Conservation (phyloP, 495 filamentous ascomycete genomes). For the Penicilliopsis zonata region DNA sequence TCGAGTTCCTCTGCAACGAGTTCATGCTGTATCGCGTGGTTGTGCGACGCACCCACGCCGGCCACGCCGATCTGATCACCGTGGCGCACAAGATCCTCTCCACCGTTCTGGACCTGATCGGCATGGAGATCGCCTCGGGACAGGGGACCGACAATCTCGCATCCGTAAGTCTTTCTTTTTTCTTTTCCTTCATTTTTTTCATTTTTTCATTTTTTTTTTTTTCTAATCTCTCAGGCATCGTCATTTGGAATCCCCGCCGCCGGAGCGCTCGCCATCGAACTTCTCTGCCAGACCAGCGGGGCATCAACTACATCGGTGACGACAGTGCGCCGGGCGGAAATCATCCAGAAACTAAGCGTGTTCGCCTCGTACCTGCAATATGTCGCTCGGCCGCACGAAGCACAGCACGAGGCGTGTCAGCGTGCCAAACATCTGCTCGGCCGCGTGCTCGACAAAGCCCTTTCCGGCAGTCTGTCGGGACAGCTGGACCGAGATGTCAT, state of each 20-base stretch:
- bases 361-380: conserved; percentile 13
- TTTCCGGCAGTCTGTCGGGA: conserved; percentile 1
- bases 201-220: background rate
- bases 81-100: conserved; percentile 31
- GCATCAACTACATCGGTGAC: background rate
- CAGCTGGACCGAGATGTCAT: background rate
- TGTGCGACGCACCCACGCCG: conserved; percentile 23
- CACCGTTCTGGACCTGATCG: conserved; percentile 14
- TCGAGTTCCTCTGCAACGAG: conserved; percentile 30
- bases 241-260: conserved; percentile 33
- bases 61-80: conserved; percentile 26
- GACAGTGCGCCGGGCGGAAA: conserved; percentile 25
- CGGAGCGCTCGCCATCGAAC: conserved; percentile 39
- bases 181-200: background rate
- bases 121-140: background rate
- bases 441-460: conserved; percentile 3
- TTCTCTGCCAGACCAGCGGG: conserved; percentile 13
- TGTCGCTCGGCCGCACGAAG: background rate
- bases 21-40: conserved; percentile 39
- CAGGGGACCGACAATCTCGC: background rate
- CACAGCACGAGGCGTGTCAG: background rate
- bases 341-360: conserved; percentile 43
- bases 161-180: background rate
- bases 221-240: conserved; percentile 16
- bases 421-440: conserved; percentile 1